Percentiles rank a stretch among this genome's conserved stretches.
These are phyloP conservation scores for Sphagnum tenellum DNA, from an alignment of 225 moss, liverwort and hornwort species.

Conservation along the genomic window DNA sequence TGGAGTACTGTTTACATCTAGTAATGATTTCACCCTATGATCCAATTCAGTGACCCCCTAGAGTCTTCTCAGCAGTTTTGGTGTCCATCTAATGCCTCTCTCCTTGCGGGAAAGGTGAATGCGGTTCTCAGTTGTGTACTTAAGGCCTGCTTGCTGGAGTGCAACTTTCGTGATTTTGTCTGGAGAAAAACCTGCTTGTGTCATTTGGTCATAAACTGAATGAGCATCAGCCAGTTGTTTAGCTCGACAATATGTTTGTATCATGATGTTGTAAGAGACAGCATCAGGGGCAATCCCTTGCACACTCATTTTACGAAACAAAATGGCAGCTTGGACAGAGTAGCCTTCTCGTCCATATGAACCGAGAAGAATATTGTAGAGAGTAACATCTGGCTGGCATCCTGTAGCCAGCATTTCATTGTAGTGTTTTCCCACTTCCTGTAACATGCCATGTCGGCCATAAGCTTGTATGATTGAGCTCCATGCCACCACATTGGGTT, in stretches of 20 bases:
- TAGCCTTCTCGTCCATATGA: conserved; percentile 54
- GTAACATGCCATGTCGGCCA: conserved; percentile 54
- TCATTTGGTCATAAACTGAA: conserved; percentile 71
- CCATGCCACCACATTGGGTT: conserved; percentile 75
- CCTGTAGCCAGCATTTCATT: conserved; percentile 72
- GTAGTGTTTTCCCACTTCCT: conserved; percentile 54
- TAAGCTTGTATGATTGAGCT: conserved; percentile 80
- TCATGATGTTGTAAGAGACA: conserved; percentile 66
- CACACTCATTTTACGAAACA: conserved; percentile 81
- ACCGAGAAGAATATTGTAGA: conserved; percentile 71
- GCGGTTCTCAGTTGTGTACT: too few species aligned
- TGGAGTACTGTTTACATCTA: too few species aligned
- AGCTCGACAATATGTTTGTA: conserved; percentile 64
- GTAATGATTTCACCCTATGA: too few species aligned
- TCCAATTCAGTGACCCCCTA: too few species aligned
- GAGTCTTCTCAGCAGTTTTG: too few species aligned
- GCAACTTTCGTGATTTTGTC: conserved; percentile 23
- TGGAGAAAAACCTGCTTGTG: conserved; percentile 52
- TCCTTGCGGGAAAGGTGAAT: too few species aligned
- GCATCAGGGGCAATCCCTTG: conserved; percentile 62
- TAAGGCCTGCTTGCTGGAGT: too few species aligned
- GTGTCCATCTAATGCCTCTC: too few species aligned
- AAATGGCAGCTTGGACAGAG: conserved; percentile 70
- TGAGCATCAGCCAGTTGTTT: conserved; percentile 64
- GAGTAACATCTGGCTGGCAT: conserved; percentile 54